Percentiles rank a stretch among this genome's conserved stretches.
Evolutionary conservation across 2,329 filamentous ascomycete genomes (phyloP).

Genomic region (Venturia nashicola): DNA sequence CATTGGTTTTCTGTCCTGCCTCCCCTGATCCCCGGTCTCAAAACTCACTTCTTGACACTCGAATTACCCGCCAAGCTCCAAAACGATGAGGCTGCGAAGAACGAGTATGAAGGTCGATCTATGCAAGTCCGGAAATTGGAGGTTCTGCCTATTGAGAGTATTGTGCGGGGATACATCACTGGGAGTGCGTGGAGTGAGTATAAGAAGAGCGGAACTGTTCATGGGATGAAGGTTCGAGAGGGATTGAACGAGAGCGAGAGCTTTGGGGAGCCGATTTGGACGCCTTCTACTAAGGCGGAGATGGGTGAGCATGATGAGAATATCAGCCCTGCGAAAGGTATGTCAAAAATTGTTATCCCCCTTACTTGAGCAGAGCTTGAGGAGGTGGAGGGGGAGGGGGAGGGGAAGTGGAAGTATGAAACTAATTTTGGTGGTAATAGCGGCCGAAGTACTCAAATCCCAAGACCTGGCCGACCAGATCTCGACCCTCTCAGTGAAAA

Average conservation of each 20-base stretch:
- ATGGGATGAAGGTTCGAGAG: conserved; percentile 57
- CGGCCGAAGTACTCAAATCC: conserved; percentile 47
- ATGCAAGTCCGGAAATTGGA: conserved; percentile 68
- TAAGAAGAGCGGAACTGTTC: conserved; percentile 59
- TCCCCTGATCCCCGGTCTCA: conserved; percentile 42
- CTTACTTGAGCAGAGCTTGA: neutral
- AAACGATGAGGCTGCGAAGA: conserved; percentile 14
- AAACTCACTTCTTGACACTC: conserved; percentile 51
- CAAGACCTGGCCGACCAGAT: conserved; percentile 51
- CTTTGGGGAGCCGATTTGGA: conserved; percentile 59
- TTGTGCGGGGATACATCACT: conserved; percentile 83
- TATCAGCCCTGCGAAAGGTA: conserved; percentile 58
- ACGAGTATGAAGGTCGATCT: conserved; percentile 48
- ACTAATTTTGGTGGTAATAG: conserved; percentile 17
- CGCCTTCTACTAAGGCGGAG: conserved; percentile 77
- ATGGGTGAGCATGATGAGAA: conserved; percentile 73
- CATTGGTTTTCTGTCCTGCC: conserved; percentile 57
- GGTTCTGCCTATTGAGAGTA: conserved; percentile 69
- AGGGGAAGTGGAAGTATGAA: neutral
- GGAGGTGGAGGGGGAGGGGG: neutral
- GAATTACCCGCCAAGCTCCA: conserved; percentile 40
- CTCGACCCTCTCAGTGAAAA: conserved; percentile 49
- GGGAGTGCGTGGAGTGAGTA: conserved; percentile 78
- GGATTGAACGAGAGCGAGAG: conserved; percentile 60
- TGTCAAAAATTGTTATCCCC: conserved; percentile 12